Evolutionary conservation across 2,329 filamentous ascomycete genomes (phyloP), one percentile per base, ranked within the genome.

Genomic region (Ophiocordyceps camponoti-rufipedis): DNA sequence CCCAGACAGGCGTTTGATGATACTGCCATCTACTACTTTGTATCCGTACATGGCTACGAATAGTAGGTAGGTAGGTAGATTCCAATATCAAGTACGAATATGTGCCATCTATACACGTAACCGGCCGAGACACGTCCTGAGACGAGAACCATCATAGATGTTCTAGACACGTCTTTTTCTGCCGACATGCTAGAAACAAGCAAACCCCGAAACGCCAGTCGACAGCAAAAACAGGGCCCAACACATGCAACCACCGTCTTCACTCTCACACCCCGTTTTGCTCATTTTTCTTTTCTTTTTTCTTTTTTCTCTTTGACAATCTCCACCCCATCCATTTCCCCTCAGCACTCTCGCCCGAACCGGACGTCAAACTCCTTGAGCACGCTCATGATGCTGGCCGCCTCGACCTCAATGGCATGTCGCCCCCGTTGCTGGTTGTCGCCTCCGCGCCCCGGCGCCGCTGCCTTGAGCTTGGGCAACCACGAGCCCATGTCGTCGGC

Each of bases 311-410:
- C 23, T 4, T 5, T n/a, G n/a, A n/a, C 10, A 28, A 5, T 6
- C 13, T 29, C 18, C 18, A n/a, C 23, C 23, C 23, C 23, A 23
- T 23, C n/a, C n/a, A n/a, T 23, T 23, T 5, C 23, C 23, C 23
- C 23, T 56, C 52, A 63, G 42, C 58, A 57, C 43, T 62, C 60
- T 35, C 61, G 55, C 38, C 78, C 78, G 58, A 88, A 88, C 45
- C 83, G 67, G 44, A 85, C 71, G 55, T 88, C 83, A 62, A 88
- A 88, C 50, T 83, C 80, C 60, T 83, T 84, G 48, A 88, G 63
- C n/a, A 87, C 83, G 40, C 80, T 81, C 83, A 88, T 87, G 46
- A 88, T 85, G 59, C 82, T 87, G 1, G 83, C 83, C 7, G 83
- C 82, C 62, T 88, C 83, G 14, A 88, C 82, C 58, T 88, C 83